These are phyloP conservation scores for Malassezia furfur DNA, from an alignment of 1,284 basidiomycete species.

Conservation along the genomic window DNA sequence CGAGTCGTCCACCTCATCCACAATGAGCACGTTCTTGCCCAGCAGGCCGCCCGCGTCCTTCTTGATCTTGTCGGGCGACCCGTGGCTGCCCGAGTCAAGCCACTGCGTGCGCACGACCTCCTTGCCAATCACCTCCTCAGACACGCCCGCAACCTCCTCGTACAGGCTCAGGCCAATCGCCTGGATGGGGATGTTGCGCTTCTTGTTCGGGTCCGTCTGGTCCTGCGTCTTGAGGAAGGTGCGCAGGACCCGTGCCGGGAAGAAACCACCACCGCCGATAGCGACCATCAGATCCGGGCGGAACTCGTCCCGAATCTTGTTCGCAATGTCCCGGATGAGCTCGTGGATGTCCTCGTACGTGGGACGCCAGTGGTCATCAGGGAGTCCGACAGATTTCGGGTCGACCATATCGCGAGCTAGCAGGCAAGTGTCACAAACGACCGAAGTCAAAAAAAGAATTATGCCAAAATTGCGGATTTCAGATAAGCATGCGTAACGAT, in stretches of 20 bases:
- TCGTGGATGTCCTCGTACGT: conserved; percentile 48
- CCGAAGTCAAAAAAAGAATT: no score
- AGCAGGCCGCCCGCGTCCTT: conserved; percentile 38
- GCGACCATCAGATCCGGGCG: conserved; percentile 41
- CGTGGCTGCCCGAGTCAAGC: conserved; percentile 32
- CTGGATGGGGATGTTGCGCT: conserved; percentile 47
- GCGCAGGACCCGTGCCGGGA: conserved; percentile 45
- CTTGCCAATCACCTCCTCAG: conserved; percentile 39
- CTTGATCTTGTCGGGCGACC: conserved; percentile 17
- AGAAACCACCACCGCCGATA: conserved; percentile 46
- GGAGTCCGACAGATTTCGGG: conserved; percentile 8
- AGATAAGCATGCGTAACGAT: no score
- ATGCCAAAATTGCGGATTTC: no score
- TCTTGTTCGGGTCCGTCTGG: conserved; percentile 28
- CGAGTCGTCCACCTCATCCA: conserved; percentile 48
- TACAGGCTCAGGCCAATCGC: conserved; percentile 46
- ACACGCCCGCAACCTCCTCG: conserved; percentile 40
- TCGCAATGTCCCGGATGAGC: conserved; percentile 35
- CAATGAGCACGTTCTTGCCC: conserved; percentile 47
- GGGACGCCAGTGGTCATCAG: conserved; percentile 45
- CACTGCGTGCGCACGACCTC: conserved; percentile 47
- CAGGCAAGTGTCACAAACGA: no score
- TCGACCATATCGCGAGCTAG: background rate
- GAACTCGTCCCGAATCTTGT: conserved; percentile 38
- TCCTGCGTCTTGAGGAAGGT: conserved; percentile 44